These are phyloP conservation scores for Sporothrix pseudoabietina DNA, from an alignment of 2,329 filamentous ascomycete species.

Conservation along the genomic window DNA sequence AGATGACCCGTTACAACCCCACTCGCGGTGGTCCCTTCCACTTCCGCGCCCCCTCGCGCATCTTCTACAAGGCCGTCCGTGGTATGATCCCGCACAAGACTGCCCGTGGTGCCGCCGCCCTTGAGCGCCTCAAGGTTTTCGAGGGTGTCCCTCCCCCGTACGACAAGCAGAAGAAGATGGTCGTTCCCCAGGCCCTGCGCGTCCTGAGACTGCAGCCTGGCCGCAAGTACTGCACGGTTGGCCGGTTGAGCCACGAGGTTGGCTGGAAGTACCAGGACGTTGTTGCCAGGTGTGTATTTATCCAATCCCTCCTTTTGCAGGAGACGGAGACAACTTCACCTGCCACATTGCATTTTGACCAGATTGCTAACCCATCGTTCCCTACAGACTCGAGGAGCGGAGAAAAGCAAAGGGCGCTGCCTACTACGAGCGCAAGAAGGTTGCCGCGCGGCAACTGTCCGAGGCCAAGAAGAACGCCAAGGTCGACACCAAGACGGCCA, in stretches of 20 bases:
- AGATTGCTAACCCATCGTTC: not conserved
- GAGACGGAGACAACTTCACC: too few species aligned
- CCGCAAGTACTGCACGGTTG: constrained; percentile 99
- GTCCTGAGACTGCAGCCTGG: constrained; percentile 96
- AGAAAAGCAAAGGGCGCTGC: constrained; percentile 99
- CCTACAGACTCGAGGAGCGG: constrained; percentile 88
- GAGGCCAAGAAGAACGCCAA: constrained; percentile 91
- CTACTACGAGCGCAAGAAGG: constrained; percentile 99
- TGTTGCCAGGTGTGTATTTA: constrained; percentile 82
- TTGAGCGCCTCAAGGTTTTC: constrained; percentile 99
- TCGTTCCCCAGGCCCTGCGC: constrained; percentile 96
- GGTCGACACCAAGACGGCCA: constrained; percentile 82
- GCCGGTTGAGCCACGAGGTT: constrained; percentile 96
- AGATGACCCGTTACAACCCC: constrained; percentile 99
- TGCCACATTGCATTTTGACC: not conserved
- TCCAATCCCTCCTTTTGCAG: not conserved
- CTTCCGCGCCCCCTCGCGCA: constrained; percentile 97
- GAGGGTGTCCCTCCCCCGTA: constrained; percentile 99
- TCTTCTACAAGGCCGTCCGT: constrained; percentile 99
- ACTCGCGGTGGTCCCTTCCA: constrained; percentile 99
- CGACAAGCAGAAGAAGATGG: constrained; percentile 99
- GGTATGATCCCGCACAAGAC: constrained; percentile 99
- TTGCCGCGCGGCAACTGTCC: constrained; percentile 82
- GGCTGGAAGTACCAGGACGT: constrained; percentile 99
- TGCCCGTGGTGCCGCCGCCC: constrained; percentile 88